Evolutionary conservation across 225 moss, liverwort and hornwort genomes (phyloP).

Genomic region (Sphagnum contortum): DNA sequence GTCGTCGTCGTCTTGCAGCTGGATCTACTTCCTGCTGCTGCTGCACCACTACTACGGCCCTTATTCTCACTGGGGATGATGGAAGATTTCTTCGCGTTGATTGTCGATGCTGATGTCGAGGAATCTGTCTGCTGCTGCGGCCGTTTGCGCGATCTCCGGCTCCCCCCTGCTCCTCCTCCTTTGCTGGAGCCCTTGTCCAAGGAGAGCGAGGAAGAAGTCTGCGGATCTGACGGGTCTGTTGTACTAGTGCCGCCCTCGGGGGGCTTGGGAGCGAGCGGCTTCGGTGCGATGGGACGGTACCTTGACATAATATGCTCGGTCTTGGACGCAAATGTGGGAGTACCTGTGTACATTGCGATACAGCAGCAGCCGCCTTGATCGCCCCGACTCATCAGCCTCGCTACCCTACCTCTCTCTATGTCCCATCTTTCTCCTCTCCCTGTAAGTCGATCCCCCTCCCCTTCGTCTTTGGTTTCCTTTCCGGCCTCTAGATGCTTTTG

Average conservation of each 20-base stretch:
- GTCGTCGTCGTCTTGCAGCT: not conserved
- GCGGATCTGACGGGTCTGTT: conserved; percentile 63
- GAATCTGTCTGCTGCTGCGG: too few species aligned
- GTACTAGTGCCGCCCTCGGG: conserved; percentile 20
- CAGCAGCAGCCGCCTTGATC: conserved; percentile 37
- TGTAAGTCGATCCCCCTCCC: too few species aligned
- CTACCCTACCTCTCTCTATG: not conserved
- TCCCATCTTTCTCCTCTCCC: not conserved
- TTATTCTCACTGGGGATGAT: not conserved
- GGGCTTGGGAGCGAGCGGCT: conserved; percentile 45
- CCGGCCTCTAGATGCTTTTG: too few species aligned
- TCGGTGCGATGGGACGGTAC: conserved; percentile 84
- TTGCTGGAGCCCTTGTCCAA: conserved; percentile 42
- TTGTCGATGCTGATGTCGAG: too few species aligned
- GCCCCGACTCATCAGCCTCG: conserved; percentile 11
- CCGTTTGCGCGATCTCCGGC: conserved; percentile 32
- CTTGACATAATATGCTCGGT: conserved; percentile 74
- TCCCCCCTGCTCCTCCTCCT: conserved; percentile 34
- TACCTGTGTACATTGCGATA: conserved; percentile 26
- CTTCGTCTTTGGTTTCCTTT: too few species aligned
- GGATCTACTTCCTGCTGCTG: not conserved
- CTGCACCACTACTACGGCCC: not conserved
- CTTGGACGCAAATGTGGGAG: conserved; percentile 48
- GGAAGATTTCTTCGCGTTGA: conserved; percentile 10
- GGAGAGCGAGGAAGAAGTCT: conserved; percentile 66